Evolutionary conservation across 768 basidiomycete species (phyloP), one percentile per base, ranked within the genome.

Genomic region (Pleurotus cornucopiae): DNA sequence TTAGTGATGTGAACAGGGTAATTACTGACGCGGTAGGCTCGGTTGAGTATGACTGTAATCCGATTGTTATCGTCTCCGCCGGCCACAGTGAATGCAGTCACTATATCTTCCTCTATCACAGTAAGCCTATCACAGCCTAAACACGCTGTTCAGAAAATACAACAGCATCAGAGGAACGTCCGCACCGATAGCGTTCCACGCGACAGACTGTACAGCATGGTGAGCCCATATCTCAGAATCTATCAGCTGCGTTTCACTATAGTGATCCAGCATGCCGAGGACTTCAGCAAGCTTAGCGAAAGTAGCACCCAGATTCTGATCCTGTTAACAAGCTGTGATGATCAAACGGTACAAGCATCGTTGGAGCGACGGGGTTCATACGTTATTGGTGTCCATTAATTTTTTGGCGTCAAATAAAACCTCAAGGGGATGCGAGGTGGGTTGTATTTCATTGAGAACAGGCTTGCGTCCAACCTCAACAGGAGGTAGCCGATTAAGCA

Each of bases 331-430:
- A 52, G 16, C 30, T 34, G 30, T 34, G 30, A 34, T 7, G 30
- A 34, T 34, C 30, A 34, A 34, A 34, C 34, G 20, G 30, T 12
- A 18, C 43, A 20, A 25, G 12, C 39, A 25, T 23, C 56, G 16
- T 41, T 45, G 21, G 45, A 4, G 34, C 44, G 14, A 47, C 52
- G 14, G 49, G 56, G 51, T 59, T 6, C 76, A 20, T 65, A 88
- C 89, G 66, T 82, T 80, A 63, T 78, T 71, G 7, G 86, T 81
- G 41, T 84, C 79, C 53, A 91, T 69, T n/a, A 92, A 76, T 66
- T 92, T 92, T 64, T 79, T 78, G 11, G 88, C 83, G 65, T 93
- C 91, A 63, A 79, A 86, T 41, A 93, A 75, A 39, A 91, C 76
- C 66, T 93, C 91, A 3, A 84, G 73, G 12, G 90, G 88, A 60